These are phyloP conservation scores for Cladosporium oxysporum DNA, from an alignment of 2,329 filamentous ascomycete genomes.

Conservation along the genomic window DNA sequence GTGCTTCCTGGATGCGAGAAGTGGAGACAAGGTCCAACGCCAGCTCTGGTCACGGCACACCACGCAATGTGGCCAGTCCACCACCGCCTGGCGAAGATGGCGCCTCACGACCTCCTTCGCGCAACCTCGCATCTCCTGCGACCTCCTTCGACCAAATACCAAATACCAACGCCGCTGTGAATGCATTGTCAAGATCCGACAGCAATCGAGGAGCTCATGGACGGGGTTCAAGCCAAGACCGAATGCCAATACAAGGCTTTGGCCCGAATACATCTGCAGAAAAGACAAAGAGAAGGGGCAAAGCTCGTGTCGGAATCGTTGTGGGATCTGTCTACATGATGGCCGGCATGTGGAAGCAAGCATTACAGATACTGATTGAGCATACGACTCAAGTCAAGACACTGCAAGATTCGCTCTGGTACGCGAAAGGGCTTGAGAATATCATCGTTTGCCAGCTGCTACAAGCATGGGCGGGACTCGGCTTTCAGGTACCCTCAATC, in stretches of 20 bases:
- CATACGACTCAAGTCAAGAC: conserved; percentile 75
- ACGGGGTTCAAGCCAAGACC: conserved; percentile 51
- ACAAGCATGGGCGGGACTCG: conserved; percentile 78
- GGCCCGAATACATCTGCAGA: conserved; percentile 55
- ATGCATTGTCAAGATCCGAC: conserved; percentile 41
- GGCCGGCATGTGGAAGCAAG: conserved; percentile 87
- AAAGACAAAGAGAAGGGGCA: conserved; percentile 73
- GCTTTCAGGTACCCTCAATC: conserved; percentile 67
- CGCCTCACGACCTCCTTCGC: conserved; percentile 27
- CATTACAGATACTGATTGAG: conserved; percentile 78
- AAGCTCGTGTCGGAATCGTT: conserved; percentile 74
- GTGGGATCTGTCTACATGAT: conserved; percentile 85
- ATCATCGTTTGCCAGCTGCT: conserved; percentile 81
- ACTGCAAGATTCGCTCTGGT: conserved; percentile 92
- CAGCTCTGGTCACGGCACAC: conserved; percentile 29
- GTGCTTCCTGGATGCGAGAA: conserved; percentile 28
- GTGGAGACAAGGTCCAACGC: conserved; percentile 5
- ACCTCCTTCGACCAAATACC: conserved; percentile 58
- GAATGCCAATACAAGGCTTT: conserved; percentile 67
- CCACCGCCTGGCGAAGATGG: conserved; percentile 30
- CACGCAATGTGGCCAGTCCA: conserved; percentile 23
- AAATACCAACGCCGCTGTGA: conserved; percentile 44
- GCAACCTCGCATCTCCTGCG: conserved; percentile 43
- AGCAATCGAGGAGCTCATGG: conserved; percentile 30
- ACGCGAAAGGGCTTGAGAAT: conserved; percentile 90